A percentile compares a stretch with the other conserved stretches of the same genome.
phyloP scores from a whole-genome alignment of 164 flowering plant genomes.

The Stephania japonica region DNA sequence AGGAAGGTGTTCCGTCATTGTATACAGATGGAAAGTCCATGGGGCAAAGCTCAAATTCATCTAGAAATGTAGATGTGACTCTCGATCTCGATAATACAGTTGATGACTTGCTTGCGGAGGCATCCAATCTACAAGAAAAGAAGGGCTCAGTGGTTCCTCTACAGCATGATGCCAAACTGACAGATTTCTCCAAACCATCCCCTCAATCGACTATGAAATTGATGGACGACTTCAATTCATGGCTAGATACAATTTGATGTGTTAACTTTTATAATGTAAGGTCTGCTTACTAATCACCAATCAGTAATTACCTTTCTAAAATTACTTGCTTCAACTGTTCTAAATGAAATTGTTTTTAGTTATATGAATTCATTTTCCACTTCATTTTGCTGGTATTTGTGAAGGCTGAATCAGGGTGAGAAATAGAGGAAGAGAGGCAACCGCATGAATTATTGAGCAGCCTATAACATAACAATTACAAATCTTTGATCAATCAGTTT shows the following conservation, averaged over 20 bases:
- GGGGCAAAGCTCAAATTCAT: not conserved
- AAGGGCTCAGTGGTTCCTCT: not conserved
- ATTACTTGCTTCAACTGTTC: not conserved
- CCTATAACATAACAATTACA: not conserved
- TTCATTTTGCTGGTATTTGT: not conserved
- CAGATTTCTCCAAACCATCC: conserved; percentile 9
- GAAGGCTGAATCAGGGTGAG: not conserved
- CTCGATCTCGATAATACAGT: conserved; percentile 32
- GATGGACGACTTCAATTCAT: conserved; percentile 68
- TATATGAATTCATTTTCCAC: not conserved
- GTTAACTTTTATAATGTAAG: not conserved
- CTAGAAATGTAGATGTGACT: conserved; percentile 8
- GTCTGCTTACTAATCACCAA: too few relatives aligned
- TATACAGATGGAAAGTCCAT: not conserved
- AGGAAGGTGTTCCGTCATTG: not conserved
- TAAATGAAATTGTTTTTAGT: not conserved
- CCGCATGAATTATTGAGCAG: not conserved
- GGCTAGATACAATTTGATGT: conserved; percentile 56
- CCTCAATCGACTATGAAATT: conserved; percentile 27
- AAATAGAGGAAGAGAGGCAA: not conserved
- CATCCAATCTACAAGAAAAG: conserved; percentile 22
- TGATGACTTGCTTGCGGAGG: conserved; percentile 45
- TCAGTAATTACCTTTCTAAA: not conserved
- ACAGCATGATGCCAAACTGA: conserved; percentile 3
- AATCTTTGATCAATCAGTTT: not conserved